Percentiles rank a stretch among this genome's conserved stretches.
Evolutionary conservation across 805 yeast species (phyloP).

Genomic region (Scheffersomyces coipomensis): DNA sequence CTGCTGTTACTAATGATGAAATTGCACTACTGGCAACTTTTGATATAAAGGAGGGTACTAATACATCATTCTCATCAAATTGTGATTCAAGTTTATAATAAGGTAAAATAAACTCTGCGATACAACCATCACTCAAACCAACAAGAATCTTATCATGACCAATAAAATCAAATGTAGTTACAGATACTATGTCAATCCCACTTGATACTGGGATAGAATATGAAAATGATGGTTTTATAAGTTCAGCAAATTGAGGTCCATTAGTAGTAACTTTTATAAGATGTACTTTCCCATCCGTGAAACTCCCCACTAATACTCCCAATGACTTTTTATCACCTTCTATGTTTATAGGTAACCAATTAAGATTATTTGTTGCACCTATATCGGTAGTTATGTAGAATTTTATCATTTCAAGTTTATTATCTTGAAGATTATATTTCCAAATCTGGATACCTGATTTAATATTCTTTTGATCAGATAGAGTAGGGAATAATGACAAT

Average conservation of each 20-base stretch:
- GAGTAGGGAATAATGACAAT: conserved; percentile 28
- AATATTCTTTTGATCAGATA: conserved; percentile 8
- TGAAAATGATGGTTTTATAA: conserved; percentile 21
- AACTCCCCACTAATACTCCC: conserved; percentile 50
- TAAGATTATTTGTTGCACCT: conserved; percentile 44
- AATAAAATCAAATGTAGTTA: conserved; percentile 50
- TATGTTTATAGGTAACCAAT: conserved; percentile 38
- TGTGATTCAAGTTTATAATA: conserved; percentile 4
- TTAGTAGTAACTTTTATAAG: conserved; percentile 38
- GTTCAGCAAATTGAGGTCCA: conserved; percentile 13
- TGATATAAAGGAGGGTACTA: conserved; percentile 31
- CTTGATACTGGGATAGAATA: conserved; percentile 11
- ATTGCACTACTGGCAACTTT: conserved; percentile 32
- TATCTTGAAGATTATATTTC: conserved; percentile 26
- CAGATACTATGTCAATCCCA: conserved; percentile 15
- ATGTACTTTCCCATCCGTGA: conserved; percentile 58
- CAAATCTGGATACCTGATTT: conserved; percentile 47
- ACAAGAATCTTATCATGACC: conserved; percentile 45
- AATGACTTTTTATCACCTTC: conserved; percentile 16
- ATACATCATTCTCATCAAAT: conserved; percentile 11
- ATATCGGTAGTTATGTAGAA: conserved; percentile 30
- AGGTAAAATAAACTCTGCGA: conserved; percentile 57
- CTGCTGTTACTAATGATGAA: conserved; percentile 23
- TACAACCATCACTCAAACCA: conserved; percentile 58
- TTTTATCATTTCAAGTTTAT: conserved; percentile 24